Evolutionary conservation across 345 rosid species (phyloP).

Genomic region (Jatropha curcas): DNA sequence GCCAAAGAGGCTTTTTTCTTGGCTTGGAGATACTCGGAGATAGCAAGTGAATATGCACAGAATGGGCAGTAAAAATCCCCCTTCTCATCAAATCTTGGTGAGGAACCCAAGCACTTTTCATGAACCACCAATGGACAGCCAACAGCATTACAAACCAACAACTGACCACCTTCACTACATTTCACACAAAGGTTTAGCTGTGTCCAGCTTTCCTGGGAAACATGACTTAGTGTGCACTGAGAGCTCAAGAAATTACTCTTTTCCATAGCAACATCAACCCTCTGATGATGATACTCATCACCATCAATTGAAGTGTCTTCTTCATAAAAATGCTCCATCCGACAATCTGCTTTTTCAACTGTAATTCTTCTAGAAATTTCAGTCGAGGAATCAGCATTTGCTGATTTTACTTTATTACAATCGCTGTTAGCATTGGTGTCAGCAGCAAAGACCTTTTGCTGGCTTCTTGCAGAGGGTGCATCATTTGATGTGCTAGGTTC

Average conservation of each 20-base stretch:
- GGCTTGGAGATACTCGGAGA: conserved; percentile 44
- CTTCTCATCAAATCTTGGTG: conserved; percentile 33
- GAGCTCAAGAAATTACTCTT: conserved; percentile 42
- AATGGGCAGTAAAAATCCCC: conserved; percentile 54
- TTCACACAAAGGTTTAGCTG: conserved; percentile 47
- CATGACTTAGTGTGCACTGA: conserved; percentile 18
- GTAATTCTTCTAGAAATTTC: conserved; percentile 13
- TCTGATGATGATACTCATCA: conserved; percentile 23
- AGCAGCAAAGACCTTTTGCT: conserved; percentile 4
- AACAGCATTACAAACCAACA: conserved; percentile 44
- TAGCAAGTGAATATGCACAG: conserved; percentile 49
- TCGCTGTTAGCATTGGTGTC: conserved; percentile 8
- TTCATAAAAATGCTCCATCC: conserved; percentile 15
- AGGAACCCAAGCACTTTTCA: conserved; percentile 45
- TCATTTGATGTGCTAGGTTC: conserved; percentile 13
- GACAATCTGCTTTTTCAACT: conserved; percentile 12
- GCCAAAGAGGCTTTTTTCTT: conserved; percentile 37
- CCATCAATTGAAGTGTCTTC: conserved; percentile 33
- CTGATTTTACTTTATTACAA: not conserved
- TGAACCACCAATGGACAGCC: conserved; percentile 53
- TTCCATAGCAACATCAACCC: conserved; percentile 33
- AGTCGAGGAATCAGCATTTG: conserved; percentile 9
- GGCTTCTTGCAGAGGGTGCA: conserved; percentile 10
- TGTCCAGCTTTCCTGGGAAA: conserved; percentile 26
- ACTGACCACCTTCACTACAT: conserved; percentile 47